Base-by-base conservation (phyloP, 176 grass and related monocot species). In the Ensete glaucum region DNA sequence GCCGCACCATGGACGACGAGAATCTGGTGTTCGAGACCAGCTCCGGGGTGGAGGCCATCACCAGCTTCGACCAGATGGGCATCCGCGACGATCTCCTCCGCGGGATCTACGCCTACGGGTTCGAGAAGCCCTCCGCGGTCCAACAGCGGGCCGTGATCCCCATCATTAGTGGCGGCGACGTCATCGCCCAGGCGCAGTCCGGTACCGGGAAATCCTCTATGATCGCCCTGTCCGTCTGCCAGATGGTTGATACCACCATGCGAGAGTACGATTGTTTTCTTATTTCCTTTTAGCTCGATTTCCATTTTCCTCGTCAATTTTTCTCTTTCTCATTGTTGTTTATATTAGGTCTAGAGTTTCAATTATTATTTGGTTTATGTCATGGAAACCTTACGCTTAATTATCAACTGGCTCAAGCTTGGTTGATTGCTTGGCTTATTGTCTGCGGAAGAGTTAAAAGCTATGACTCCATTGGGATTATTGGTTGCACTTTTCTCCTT, bases 81-180 rank as follows among this genome's bases (percentile, higher is more conserved):
- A 89, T 99, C 74, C 89, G 78, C 75, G 94, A 98, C 80, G 86
- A 94, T 54, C 89, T 99, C 34, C 95, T 99, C 15, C 85, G 88
- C 29, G 95, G 95, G 73, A 91, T 99, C 84, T 99, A 99, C 78
- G 80, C 72, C 23, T 94, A 91, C 62, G 95, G 95, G 69, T 94
- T 99, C 76, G 95, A 94, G 90, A 99, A 99, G 82, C 95, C 95
- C 50, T 94, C 95, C 0, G 90, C 95, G n/a, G 94, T 99, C 89
- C 90, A 94, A 84, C 90, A 99, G 90, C 76, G 90, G n/a, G 90
- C 90, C 64, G 84, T 99, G 25, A 81, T 99, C 73, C 95, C 90
- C 52, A 99, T 99, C 69, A 89, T 93, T 76, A 69, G 59, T 2
- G 90, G 88, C 17, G 84, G 90, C 69, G 94, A 98, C 87, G 94